Conservation (phyloP, 257 asterid species). For the Solanum verrucosum region DNA sequence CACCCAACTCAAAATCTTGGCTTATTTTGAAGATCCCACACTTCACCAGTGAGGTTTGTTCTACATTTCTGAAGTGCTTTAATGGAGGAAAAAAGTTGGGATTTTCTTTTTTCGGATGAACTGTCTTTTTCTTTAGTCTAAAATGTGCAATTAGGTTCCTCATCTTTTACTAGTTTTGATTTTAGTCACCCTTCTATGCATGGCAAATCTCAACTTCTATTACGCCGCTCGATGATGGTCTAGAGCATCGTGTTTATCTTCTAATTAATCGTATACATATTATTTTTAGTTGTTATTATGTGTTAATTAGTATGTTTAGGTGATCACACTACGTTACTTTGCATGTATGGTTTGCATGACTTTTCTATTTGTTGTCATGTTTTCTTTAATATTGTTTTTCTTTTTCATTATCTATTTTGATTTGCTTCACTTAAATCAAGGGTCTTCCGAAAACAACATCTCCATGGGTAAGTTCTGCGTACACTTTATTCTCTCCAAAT, state of each 20-base stretch:
- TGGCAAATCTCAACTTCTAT: background rate
- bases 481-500: background rate
- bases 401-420: background rate
- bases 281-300: too few species aligned
- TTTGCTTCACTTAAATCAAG: background rate
- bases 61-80: background rate
- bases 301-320: background rate
- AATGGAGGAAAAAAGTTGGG: background rate
- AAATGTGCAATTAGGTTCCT: background rate
- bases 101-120: background rate
- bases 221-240: background rate
- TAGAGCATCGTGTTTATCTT: background rate
- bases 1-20: conserved; percentile 1
- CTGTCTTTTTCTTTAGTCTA: background rate
- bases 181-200: background rate
- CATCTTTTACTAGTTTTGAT: background rate
- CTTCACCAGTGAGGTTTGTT: background rate
- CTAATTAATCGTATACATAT: too few species aligned
- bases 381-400: background rate
- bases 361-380: background rate
- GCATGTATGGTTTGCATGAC: background rate
- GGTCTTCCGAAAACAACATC: background rate
- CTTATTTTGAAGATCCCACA: background rate
- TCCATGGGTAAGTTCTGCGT: rapidly evolving
- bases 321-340: rapidly evolving